Conservation (phyloP, 768 basidiomycete species). For the Obba rivulosa region DNA sequence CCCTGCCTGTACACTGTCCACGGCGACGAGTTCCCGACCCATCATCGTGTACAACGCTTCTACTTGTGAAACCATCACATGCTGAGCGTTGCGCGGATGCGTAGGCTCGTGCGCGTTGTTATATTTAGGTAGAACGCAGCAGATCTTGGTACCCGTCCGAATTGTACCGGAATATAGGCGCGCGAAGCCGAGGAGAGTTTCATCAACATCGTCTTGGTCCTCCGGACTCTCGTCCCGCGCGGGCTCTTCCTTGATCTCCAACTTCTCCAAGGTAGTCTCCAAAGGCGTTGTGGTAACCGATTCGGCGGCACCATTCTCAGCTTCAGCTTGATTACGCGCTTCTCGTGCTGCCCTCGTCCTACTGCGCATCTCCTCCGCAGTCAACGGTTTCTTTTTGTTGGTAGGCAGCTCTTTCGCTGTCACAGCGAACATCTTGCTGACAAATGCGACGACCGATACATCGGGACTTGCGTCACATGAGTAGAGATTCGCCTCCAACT, state of each 20-base stretch:
- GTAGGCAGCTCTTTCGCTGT: constrained; percentile 77
- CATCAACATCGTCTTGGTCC: constrained; percentile 32
- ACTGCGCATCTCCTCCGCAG: constrained; percentile 78
- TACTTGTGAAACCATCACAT: constrained; percentile 56
- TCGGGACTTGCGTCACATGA: constrained; percentile 52
- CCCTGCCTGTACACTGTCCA: constrained; percentile 80
- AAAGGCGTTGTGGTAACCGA: constrained; percentile 5
- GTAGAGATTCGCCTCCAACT: constrained; percentile 82
- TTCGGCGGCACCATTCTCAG: constrained; percentile 3
- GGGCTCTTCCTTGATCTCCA: constrained; percentile 17
- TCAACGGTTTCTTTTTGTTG: constrained; percentile 69
- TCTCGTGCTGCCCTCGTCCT: constrained; percentile 54
- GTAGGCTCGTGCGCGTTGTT: constrained; percentile 51
- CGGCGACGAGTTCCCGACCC: constrained; percentile 89
- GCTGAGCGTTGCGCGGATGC: constrained; percentile 64
- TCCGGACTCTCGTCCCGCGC: constrained; percentile 7
- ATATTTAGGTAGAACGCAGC: constrained; percentile 87
- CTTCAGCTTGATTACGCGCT: constrained; percentile 18
- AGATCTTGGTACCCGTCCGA: constrained; percentile 53
- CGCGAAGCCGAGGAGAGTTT: constrained; percentile 87
- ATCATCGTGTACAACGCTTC: constrained; percentile 92
- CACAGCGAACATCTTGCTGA: constrained; percentile 99
- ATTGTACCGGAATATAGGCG: constrained; percentile 90
- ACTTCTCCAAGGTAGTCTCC: constrained; percentile 16
- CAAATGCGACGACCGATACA: constrained; percentile 74